A percentile compares a stretch with the other conserved stretches of the same genome.
Conservation (phyloP, 306 rosid species). For the Vigna angularis region DNA sequence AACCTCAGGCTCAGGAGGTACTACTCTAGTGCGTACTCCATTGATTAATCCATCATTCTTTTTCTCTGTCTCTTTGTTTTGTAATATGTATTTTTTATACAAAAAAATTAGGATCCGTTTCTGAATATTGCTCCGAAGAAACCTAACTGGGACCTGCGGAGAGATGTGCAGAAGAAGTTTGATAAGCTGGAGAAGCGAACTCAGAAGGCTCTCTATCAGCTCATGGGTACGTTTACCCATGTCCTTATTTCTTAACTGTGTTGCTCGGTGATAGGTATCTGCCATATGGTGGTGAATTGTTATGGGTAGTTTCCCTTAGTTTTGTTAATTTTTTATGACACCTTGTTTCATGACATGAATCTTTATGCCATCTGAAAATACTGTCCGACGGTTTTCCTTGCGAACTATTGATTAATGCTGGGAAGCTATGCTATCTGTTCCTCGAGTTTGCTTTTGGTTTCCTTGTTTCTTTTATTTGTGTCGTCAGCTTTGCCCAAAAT, state of each 20-base stretch:
- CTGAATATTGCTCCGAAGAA: conserved; percentile 96
- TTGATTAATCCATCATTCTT: neutral
- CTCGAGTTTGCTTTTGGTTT: neutral
- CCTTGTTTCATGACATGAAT: neutral
- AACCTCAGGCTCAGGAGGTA: conserved; percentile 55
- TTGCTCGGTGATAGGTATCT: neutral
- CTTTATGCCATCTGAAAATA: neutral
- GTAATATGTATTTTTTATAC: neutral
- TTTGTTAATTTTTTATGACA: neutral
- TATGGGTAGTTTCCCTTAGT: neutral
- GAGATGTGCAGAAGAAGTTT: conserved; percentile 97
- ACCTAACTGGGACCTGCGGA: conserved; percentile 94
- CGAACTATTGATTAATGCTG: neutral
- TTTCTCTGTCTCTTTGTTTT: neutral
- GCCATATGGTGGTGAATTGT: neutral
- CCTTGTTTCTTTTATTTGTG: neutral
- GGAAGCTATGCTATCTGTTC: no score
- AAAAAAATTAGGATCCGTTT: conserved; percentile 71
- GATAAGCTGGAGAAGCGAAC: conserved; percentile 94
- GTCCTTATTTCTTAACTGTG: no score
- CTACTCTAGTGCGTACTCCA: no score
- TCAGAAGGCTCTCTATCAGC: conserved; percentile 81
- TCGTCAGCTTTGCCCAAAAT: neutral
- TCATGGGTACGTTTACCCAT: conserved; percentile 59
- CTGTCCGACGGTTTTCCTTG: neutral